These are phyloP conservation scores for Pseudocohnilembus persalinus DNA, from an alignment of 169 alveolate genomes.

Conservation along the genomic window DNA sequence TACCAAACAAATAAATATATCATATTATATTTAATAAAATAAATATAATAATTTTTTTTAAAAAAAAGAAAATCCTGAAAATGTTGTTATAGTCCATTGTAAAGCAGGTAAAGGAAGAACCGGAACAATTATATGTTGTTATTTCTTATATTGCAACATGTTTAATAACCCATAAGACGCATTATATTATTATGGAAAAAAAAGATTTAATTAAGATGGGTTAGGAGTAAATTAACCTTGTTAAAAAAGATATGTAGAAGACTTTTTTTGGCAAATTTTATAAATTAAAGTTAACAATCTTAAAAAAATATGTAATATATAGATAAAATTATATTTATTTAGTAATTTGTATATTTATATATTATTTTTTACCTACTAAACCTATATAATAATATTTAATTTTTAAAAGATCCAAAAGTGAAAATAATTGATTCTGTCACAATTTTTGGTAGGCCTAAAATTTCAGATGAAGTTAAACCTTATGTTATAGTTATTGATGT, in stretches of 20 bases:
- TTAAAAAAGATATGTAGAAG: slow-evolving; percentile 78
- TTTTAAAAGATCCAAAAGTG: slow-evolving; percentile 8
- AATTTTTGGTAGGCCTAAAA: slow-evolving; percentile 13
- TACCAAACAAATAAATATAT: too few relatives aligned
- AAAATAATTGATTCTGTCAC: slow-evolving; percentile 1
- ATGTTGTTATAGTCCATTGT: slow-evolving; percentile 84
- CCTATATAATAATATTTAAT: too few relatives aligned
- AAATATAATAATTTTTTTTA: slow-evolving; percentile 5
- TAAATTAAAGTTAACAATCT: slow-evolving; percentile 16
- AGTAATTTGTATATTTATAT: slow-evolving; percentile 32
- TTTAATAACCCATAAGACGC: slow-evolving; percentile 79
- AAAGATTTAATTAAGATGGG: slow-evolving; percentile 71
- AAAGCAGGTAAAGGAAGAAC: slow-evolving; percentile 91
- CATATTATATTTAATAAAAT: too few relatives aligned
- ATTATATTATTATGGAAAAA: slow-evolving; percentile 67
- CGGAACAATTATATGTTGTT: slow-evolving; percentile 86
- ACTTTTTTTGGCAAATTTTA: slow-evolving; percentile 62
- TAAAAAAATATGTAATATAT: slow-evolving; percentile 25
- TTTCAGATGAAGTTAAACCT: slow-evolving; percentile 48
- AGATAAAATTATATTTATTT: slow-evolving; percentile 24
- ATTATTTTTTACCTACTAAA: too few relatives aligned
- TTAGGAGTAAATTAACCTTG: slow-evolving; percentile 88
- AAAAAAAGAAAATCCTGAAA: slow-evolving; percentile 46
- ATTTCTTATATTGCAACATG: slow-evolving; percentile 67
- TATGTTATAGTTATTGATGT: slow-evolving; percentile 55